Conservation (phyloP, 768 basidiomycete genomes). For the Chalciporus piperatus region DNA sequence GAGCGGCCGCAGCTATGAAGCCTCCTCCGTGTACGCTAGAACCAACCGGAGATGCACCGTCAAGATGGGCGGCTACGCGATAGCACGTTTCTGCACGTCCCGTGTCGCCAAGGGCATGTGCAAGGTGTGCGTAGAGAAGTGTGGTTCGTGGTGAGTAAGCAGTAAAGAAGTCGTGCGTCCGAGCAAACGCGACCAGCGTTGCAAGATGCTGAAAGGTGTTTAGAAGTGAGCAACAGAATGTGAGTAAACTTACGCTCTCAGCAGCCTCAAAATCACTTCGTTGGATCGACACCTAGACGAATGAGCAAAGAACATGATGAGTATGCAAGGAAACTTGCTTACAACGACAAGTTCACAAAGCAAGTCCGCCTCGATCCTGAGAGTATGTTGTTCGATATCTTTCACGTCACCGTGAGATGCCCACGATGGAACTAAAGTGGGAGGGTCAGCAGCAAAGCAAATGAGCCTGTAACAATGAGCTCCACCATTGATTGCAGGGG, state of each 20-base stretch:
- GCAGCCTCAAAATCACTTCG: slow-evolving; percentile 67
- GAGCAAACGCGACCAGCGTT: slow-evolving; percentile 57
- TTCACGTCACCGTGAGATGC: slow-evolving; percentile 49
- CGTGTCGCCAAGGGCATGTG: slow-evolving; percentile 58
- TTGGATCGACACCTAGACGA: slow-evolving; percentile 55
- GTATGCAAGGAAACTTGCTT: slow-evolving; percentile 17
- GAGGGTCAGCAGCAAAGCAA: neutral
- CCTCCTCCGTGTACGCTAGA: slow-evolving; percentile 20
- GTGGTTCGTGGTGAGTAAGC: slow-evolving; percentile 60
- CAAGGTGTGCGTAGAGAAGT: slow-evolving; percentile 69
- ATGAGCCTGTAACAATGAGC: neutral
- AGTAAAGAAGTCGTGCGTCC: slow-evolving; percentile 54
- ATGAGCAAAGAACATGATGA: neutral
- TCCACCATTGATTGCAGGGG: slow-evolving; percentile 14
- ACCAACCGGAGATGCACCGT: slow-evolving; percentile 31
- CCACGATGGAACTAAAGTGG: slow-evolving; percentile 50
- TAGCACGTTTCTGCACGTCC: slow-evolving; percentile 62
- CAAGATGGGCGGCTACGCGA: slow-evolving; percentile 54
- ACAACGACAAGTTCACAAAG: slow-evolving; percentile 69
- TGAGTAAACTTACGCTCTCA: slow-evolving; percentile 42
- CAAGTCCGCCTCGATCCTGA: slow-evolving; percentile 68
- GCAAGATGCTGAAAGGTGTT: slow-evolving; percentile 34
- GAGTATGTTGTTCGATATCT: slow-evolving; percentile 46
- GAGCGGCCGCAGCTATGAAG: slow-evolving; percentile 48
- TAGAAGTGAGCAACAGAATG: neutral